Evolutionary conservation across 2,329 filamentous ascomycete genomes (phyloP), one percentile per base, ranked within the genome.

Genomic region (Xylaria digitata): DNA sequence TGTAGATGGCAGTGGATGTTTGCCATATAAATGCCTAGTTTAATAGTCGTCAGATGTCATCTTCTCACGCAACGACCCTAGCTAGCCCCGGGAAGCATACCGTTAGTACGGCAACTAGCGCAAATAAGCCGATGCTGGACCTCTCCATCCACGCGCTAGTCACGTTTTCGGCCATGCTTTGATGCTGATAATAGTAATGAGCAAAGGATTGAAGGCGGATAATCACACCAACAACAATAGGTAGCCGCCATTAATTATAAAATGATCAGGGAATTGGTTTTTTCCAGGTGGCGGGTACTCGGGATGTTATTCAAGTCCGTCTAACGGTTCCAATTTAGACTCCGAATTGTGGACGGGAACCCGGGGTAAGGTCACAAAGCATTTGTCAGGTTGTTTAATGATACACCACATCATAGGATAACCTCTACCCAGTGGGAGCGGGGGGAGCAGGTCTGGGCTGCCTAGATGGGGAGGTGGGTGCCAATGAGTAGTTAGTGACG

Each of bases 1-100:
- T 77, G 56, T 76, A 76, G 54, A 75, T 65, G 15, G 72, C 37
- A 23, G 55, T 67, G 34, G 64, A 46, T 26, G 63, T 48, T 65
- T 71, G 65, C 68, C 72, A 74, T 48, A 65, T 32, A 19, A 72
- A 4, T 37, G 69, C 53, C 75, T 76, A 55, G 60, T 43, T 30
- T 19, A 59, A 4, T 8, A 48, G 19, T 23, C 3, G 13, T 58
- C 37, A 61, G 62, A 46, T 49, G 54, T 23, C 19, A 26, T 54
- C 19, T 17, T 45, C 15, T 55, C 37, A 61, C 34, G 26, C 50
- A 48, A 56, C 45, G 32, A 30, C 40, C 40, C 43, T 26, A 40
- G 37, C 37, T 40, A 40, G 30, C 15, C 42, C 37, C 46, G 40
- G 59, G 30, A 48, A 55, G 34, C 19, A 13, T 72, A 75, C 74